Evolutionary conservation across 2,329 filamentous ascomycete genomes (phyloP).

Genomic region (Venturiaceae sp.): DNA sequence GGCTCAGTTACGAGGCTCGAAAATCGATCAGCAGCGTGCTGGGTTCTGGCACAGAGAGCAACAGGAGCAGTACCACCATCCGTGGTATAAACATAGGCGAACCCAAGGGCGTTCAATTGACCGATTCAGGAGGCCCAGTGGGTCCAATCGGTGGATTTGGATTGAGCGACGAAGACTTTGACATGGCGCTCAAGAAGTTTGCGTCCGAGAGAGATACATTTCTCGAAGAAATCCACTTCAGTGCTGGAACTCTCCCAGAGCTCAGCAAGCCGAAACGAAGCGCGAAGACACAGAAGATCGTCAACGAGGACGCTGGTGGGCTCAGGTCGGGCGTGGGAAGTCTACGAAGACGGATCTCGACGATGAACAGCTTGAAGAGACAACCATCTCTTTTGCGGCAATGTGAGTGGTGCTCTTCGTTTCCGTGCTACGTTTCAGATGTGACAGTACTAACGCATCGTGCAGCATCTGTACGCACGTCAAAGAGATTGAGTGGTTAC

Average conservation of each 20-base stretch:
- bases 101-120: neutral
- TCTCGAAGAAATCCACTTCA: constrained; percentile 82
- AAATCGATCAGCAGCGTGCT: constrained; percentile 43
- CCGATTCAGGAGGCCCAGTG: constrained; percentile 3
- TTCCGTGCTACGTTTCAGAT: neutral
- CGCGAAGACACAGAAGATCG: constrained; percentile 72
- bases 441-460: constrained; percentile 6
- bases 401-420: constrained; percentile 42
- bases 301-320: constrained; percentile 50
- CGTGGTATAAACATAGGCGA: constrained; percentile 28
- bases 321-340: constrained; percentile 63
- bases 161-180: constrained; percentile 77
- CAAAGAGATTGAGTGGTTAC: constrained; percentile 88
- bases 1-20: constrained; percentile 36
- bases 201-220: constrained; percentile 92
- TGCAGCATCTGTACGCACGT: constrained; percentile 63
- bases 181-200: constrained; percentile 87
- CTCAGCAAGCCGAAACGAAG: constrained; percentile 62
- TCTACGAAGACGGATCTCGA: constrained; percentile 85
- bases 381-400: constrained; percentile 68
- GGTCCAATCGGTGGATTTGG: constrained; percentile 25
- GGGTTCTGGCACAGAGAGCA: constrained; percentile 40
- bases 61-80: constrained; percentile 56
- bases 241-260: constrained; percentile 56
- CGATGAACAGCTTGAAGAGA: constrained; percentile 91